Conservation (phyloP, 768 basidiomycete species). For the Naganishia antarctica region DNA sequence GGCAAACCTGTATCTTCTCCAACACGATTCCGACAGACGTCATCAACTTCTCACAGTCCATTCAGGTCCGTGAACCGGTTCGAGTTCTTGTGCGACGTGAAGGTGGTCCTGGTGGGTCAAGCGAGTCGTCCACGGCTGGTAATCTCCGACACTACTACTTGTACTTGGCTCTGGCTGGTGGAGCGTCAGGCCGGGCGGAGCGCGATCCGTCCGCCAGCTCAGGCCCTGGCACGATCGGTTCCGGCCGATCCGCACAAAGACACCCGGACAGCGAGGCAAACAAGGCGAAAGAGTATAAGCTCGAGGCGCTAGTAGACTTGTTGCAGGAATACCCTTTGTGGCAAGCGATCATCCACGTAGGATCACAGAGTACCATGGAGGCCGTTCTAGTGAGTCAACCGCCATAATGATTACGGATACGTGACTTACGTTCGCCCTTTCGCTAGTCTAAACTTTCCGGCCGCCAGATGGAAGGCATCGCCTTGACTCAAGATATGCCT, state of each 20-base stretch:
- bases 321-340: conserved; percentile 53
- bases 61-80: conserved; percentile 91
- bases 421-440: conserved; percentile 57
- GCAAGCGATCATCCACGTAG: conserved; percentile 48
- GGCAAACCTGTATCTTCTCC: conserved; percentile 55
- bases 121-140: conserved; percentile 45
- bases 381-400: conserved; percentile 62
- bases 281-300: conserved; percentile 50
- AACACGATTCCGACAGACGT: conserved; percentile 91
- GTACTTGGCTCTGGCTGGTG: conserved; percentile 82
- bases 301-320: conserved; percentile 79
- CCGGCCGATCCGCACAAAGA: conserved; percentile 57
- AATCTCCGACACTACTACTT: conserved; percentile 87
- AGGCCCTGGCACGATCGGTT: conserved; percentile 76
- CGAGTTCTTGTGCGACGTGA: conserved; percentile 87
- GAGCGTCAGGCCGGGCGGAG: conserved; percentile 57
- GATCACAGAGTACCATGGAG: conserved; percentile 43
- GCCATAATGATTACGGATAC: conserved; percentile 78
- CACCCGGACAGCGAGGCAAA: conserved; percentile 38
- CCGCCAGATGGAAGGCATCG: conserved; percentile 13
- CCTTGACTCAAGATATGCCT: conserved; percentile 88
- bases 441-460: background rate
- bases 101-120: conserved; percentile 42
- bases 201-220: conserved; percentile 53
- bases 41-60: conserved; percentile 84